Evolutionary conservation across 2,329 filamentous ascomycete genomes (phyloP).

Genomic region (Diaporthe sp.): DNA sequence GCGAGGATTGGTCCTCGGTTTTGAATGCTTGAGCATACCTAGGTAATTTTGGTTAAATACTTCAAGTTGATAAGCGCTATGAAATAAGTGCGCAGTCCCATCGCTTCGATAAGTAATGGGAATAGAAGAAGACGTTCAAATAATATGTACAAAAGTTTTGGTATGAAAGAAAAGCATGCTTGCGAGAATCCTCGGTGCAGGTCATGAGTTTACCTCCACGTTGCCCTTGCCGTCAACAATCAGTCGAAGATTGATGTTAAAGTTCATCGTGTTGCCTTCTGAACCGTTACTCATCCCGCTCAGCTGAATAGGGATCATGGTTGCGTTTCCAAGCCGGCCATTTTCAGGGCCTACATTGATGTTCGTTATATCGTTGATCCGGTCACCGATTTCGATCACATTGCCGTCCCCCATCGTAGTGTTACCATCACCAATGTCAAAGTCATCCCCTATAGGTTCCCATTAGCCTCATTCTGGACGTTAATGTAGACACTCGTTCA

Average conservation of each 20-base stretch:
- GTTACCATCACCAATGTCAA: background rate
- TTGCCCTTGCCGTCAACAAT: background rate
- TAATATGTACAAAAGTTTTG: background rate
- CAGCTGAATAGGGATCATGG: background rate
- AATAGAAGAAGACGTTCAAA: background rate
- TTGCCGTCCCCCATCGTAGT: background rate
- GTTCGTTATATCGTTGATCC: background rate
- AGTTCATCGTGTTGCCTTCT: background rate
- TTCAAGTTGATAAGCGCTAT: too few species aligned
- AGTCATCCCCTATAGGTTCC: background rate
- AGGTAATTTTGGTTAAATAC: too few species aligned
- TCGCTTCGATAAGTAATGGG: too few species aligned
- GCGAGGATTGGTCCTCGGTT: constrained; percentile 6
- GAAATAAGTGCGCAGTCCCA: too few species aligned
- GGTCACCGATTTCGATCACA: background rate
- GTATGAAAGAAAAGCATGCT: background rate
- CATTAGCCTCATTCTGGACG: background rate
- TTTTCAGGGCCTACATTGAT: background rate
- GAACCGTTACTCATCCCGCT: background rate
- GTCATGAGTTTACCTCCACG: background rate
- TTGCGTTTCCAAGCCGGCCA: background rate
- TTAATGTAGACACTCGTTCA: background rate
- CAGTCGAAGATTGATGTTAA: constrained; percentile 6
- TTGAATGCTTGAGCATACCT: background rate
- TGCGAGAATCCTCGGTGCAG: fast-evolving